A percentile compares a stretch with the other conserved stretches of the same genome.
Evolutionary conservation across 2,329 filamentous ascomycete genomes (phyloP).

Genomic region (Clonostachys solani): DNA sequence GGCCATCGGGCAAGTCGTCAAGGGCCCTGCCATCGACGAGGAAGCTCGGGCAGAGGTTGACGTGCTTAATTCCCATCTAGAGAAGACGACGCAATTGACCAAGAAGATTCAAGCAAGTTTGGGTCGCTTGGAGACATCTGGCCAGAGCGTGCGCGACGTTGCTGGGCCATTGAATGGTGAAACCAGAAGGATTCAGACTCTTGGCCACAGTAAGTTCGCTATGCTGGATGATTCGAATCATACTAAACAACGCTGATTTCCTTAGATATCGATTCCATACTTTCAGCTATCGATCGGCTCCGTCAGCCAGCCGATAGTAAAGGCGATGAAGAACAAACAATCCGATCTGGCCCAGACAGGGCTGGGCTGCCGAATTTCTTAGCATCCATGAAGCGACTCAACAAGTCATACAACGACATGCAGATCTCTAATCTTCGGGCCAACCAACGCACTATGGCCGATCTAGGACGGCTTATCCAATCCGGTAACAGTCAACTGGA

Average conservation of each 20-base stretch:
- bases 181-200: conserved; percentile 82
- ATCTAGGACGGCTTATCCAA: conserved; percentile 73
- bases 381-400: conserved; percentile 82
- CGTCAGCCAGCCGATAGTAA: conserved; percentile 91
- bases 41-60: conserved; percentile 67
- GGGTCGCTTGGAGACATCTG: conserved; percentile 77
- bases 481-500: conserved; percentile 81
- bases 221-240: conserved; percentile 1
- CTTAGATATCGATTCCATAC: conserved; percentile 77
- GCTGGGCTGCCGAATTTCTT: conserved; percentile 82
- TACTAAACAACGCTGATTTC: conserved; percentile 4
- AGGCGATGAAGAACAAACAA: conserved; percentile 85
- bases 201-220: conserved; percentile 64
- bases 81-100: conserved; percentile 88
- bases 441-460: conserved; percentile 83
- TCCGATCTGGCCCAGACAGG: conserved; percentile 80
- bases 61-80: conserved; percentile 68
- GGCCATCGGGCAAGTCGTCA: conserved; percentile 44
- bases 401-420: conserved; percentile 78
- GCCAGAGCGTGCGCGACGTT: conserved; percentile 86
- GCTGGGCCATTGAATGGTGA: conserved; percentile 91
- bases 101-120: conserved; percentile 94
- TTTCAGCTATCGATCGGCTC: conserved; percentile 82
- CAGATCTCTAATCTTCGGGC: conserved; percentile 86
- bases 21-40: conserved; percentile 51